Conservation (phyloP, 306 rosid genomes). For the Rosa lucieae region DNA sequence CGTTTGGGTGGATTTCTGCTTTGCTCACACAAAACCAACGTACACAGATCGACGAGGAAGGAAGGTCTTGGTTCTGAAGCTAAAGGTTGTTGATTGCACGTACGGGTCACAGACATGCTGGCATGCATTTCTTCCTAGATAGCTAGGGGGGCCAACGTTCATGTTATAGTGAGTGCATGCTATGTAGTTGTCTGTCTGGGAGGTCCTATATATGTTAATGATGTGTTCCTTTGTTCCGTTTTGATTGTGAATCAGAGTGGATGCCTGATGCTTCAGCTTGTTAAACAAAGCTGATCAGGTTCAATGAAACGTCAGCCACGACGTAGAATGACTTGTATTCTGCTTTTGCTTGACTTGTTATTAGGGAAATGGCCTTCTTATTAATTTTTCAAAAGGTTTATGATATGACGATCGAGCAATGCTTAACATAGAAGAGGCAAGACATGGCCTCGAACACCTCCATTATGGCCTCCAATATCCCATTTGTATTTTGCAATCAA, state of each 20-base stretch:
- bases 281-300: neutral
- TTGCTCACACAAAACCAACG: conserved; percentile 36
- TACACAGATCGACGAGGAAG: neutral
- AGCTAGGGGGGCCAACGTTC: neutral
- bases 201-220: neutral
- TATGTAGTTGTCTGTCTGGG: neutral
- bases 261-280: neutral
- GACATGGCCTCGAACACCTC: too few species aligned
- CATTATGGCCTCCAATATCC: too few species aligned
- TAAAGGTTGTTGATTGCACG: conserved; percentile 37
- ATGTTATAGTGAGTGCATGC: neutral
- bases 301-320: neutral
- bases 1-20: conserved; percentile 43
- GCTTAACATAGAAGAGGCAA: too few species aligned
- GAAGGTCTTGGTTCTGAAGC: neutral
- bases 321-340: too few species aligned
- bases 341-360: too few species aligned
- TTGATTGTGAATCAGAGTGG: neutral
- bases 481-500: too few species aligned
- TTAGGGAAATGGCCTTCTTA: too few species aligned
- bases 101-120: conserved; percentile 6
- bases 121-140: neutral
- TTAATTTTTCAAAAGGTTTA: too few species aligned
- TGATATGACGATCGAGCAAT: too few species aligned
- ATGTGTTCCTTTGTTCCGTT: neutral